Evolutionary conservation across 805 yeast genomes (phyloP), one percentile per base, ranked within the genome.

Genomic region (Pichia rugopelliculosa): DNA sequence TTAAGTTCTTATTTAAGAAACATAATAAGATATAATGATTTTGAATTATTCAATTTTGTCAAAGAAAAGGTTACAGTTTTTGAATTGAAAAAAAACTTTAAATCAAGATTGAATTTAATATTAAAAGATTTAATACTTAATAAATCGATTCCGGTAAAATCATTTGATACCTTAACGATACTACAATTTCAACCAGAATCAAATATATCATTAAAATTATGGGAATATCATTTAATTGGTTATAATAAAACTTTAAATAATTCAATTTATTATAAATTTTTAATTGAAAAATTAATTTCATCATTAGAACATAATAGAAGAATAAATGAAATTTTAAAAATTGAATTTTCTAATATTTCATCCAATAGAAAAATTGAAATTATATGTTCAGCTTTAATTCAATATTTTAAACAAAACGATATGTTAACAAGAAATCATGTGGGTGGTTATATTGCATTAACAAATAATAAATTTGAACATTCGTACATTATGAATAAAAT

Each of bases 321-420:
- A 22, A 3, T 23, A 6, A 21, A 44, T 24, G 48, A 48, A 17
- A 30, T 48, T 24, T 13, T 45, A 8, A 48, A 41, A 24, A 39
- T 41, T 20, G 51, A 48, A 23, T 48, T 41, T 45, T n/a, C 46
- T n/a, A 38, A 45, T 26, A 23, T 48, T 17, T 45, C 48, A 23
- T n/a, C 47, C 13, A 10, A 23, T 18, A 36, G 36, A 15, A 48
- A 48, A 41, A 45, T 24, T 9, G 38, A 22, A n/a, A 12, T 48
- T 3, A 44, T 48, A 10, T n/a, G 20, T 3, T 9, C 13, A 25
- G 6, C 23, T 13, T 24, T 44, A 13, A n/a, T 4, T 3, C 17
- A 26, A 8, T 48, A 48, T 33, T 36, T 44, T 17, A 36, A 48
- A 25, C 11, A 25, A 2, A 23, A 26, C 6, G 11, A 34, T 20